A percentile compares a stretch with the other conserved stretches of the same genome.
Conservation (phyloP, 2,329 filamentous ascomycete species). For the Niveomyces coronatus region DNA sequence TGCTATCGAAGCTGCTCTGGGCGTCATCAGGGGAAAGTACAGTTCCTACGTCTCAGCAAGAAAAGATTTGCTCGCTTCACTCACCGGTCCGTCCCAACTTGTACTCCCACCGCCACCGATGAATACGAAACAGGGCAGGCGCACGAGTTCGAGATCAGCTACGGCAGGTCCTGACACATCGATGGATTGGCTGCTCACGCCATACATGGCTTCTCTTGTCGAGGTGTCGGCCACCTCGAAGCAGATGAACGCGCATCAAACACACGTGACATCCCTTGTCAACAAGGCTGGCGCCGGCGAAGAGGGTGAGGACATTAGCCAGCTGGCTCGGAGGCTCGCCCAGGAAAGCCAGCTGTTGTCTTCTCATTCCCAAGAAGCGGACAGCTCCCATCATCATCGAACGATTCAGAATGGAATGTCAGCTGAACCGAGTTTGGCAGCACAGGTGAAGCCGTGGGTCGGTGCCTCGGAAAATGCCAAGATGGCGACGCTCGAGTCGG, state of each 20-base stretch:
- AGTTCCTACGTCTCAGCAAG: slow-evolving; percentile 39
- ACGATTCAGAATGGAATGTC: slow-evolving; percentile 24
- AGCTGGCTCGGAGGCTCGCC: slow-evolving; percentile 41
- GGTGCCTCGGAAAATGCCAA: slow-evolving; percentile 50
- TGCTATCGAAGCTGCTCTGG: slow-evolving; percentile 29
- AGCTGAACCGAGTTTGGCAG: slow-evolving; percentile 32
- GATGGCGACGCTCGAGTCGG: slow-evolving; percentile 44
- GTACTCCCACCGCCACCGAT: slow-evolving; percentile 15
- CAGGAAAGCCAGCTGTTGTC: slow-evolving; percentile 54
- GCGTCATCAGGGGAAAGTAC: slow-evolving; percentile 43
- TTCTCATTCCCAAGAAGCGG: slow-evolving; percentile 31
- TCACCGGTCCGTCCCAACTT: slow-evolving; percentile 23
- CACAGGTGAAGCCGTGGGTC: slow-evolving; percentile 46
- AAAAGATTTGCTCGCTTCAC: slow-evolving; percentile 34
- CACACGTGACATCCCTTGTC: slow-evolving; percentile 41
- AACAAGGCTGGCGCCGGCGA: slow-evolving; percentile 38
- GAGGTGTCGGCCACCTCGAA: slow-evolving; percentile 46
- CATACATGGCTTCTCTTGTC: slow-evolving; percentile 46
- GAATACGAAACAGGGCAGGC: slow-evolving; percentile 7
- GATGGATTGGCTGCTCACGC: slow-evolving; percentile 37
- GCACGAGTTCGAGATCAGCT: slow-evolving; percentile 1
- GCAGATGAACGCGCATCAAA: slow-evolving; percentile 45
- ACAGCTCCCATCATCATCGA: slow-evolving; percentile 30
- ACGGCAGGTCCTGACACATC: slow-evolving; percentile 12
- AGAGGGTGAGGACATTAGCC: slow-evolving; percentile 40